phyloP scores from a whole-genome alignment of 2,329 filamentous ascomycete genomes.

The Colletotrichum spaethianum region DNA sequence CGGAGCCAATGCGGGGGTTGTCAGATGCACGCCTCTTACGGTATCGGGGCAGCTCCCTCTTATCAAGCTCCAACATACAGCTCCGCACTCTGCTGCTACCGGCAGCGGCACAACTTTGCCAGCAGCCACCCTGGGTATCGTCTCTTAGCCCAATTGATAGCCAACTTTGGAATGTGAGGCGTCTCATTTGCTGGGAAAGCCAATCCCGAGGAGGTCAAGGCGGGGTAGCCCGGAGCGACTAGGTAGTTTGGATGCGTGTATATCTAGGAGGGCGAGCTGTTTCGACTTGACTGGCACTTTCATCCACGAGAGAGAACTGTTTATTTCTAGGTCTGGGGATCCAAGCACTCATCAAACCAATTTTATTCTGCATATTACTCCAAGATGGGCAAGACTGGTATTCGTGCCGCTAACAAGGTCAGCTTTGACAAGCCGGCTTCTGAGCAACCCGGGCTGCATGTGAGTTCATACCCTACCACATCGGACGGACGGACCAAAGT shows the following conservation, averaged over 20 bases:
- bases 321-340: not conserved
- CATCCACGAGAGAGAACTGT: not conserved
- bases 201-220: conserved; percentile 25
- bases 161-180: conserved; percentile 6
- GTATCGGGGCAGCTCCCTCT: conserved; percentile 37
- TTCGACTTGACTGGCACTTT: not conserved
- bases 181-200: conserved; percentile 15
- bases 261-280: conserved; percentile 18
- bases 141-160: conserved; percentile 28
- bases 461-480: conserved; percentile 55
- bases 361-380: not conserved
- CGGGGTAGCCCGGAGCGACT: conserved; percentile 33
- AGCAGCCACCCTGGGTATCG: conserved; percentile 7
- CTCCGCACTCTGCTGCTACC: conserved; percentile 20
- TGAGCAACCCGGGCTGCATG: conserved; percentile 79
- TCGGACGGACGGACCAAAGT: not conserved
- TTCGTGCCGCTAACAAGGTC: conserved; percentile 81
- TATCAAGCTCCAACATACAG: conserved; percentile 33
- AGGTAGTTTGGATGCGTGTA: conserved; percentile 8
- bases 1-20: conserved; percentile 36
- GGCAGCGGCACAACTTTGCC: conserved; percentile 3
- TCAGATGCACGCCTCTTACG: conserved; percentile 22
- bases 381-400: conserved; percentile 69
- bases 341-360: no score
- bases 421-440: conserved; percentile 79